Base-by-base conservation (phyloP, 768 basidiomycete species). In the Sarcodon sp. region DNA sequence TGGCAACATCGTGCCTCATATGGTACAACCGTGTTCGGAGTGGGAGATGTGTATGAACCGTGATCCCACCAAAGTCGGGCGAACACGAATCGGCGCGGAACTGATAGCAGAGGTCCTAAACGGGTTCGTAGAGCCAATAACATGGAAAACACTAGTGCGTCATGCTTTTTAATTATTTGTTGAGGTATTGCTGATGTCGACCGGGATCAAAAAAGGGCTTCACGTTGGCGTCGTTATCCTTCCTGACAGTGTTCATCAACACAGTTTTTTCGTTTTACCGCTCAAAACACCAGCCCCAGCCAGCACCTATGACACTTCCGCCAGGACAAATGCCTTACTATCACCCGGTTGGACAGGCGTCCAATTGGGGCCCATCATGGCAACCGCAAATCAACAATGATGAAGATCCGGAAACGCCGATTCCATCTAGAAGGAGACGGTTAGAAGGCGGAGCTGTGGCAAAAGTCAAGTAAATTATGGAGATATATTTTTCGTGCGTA, bases 31-130 rank as follows among this genome's bases (percentile, higher is more conserved):
- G 61, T 99, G 94, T 63, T 75, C 75, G 43, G 76, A 75, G 51
- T 98, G 94, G 94, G 87, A 94, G 59, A 76, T 78, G 5, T 97
- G 92, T 61, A 94, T 96, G 93, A 83, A 86, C 65, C 82, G 88
- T 50, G 93, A 97, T 69, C 90, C 93, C 47, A 80, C 82, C 15
- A 80, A 83, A 36, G 78, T 93, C 37, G 90, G 90, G 1, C 85
- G 90, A 50, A 88, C 91, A 50, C 81, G 78, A 57, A 84, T 99
- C 54, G 82, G 87, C 39, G 92, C 93, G 49, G 91, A 97, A 70
- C 79, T 96, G 49, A 83, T 98, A 64, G 94, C 90, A 46, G 93
- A 96, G 59, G 86, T 97, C 39, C 82, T 97, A 52, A 96, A 97
- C 61, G 82, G 89, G 1, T 99, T 99, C 60, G 87, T 98, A 11